Percentiles rank a stretch among this genome's conserved stretches.
Evolutionary conservation across 768 basidiomycete genomes (phyloP).

Genomic region (Albatrellus ellisii): DNA sequence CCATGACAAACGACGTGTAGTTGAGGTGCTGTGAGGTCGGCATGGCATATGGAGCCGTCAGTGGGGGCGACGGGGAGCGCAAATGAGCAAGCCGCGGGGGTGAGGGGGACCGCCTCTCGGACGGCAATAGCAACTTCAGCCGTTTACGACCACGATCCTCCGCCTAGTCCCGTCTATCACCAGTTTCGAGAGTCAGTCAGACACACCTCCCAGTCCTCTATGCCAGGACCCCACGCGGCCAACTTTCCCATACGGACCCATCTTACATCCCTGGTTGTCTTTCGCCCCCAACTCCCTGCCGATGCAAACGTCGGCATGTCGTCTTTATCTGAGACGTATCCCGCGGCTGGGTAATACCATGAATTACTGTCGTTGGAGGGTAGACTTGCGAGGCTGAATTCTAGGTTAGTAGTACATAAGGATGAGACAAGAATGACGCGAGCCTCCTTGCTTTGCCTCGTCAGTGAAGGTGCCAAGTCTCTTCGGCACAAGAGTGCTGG

Average conservation of each 20-base stretch:
- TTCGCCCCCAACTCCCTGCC: conserved; percentile 78
- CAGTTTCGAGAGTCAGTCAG: conserved; percentile 3
- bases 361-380: conserved; percentile 54
- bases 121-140: conserved; percentile 52
- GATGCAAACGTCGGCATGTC: conserved; percentile 30
- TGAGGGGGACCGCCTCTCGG: conserved; percentile 48
- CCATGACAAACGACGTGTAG: conserved; percentile 78
- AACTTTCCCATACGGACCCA: conserved; percentile 80
- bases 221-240: conserved; percentile 69
- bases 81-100: conserved; percentile 67
- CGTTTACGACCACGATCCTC: conserved; percentile 80
- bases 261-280: conserved; percentile 58
- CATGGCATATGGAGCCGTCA: conserved; percentile 61
- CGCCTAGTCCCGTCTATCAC: conserved; percentile 29
- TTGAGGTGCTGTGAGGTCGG: conserved; percentile 56
- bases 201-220: conserved; percentile 79
- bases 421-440: neutral
- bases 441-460: conserved; percentile 4
- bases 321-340: conserved; percentile 50
- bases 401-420: too few species aligned
- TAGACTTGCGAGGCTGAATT: conserved; percentile 3
- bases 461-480: conserved; percentile 9
- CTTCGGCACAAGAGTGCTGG: conserved; percentile 11
- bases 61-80: conserved; percentile 66
- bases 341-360: conserved; percentile 81